A percentile compares a stretch with the other conserved stretches of the same genome.
Conservation (phyloP, 1,284 basidiomycete species). For the Microbotryum silenes-acaulis region DNA sequence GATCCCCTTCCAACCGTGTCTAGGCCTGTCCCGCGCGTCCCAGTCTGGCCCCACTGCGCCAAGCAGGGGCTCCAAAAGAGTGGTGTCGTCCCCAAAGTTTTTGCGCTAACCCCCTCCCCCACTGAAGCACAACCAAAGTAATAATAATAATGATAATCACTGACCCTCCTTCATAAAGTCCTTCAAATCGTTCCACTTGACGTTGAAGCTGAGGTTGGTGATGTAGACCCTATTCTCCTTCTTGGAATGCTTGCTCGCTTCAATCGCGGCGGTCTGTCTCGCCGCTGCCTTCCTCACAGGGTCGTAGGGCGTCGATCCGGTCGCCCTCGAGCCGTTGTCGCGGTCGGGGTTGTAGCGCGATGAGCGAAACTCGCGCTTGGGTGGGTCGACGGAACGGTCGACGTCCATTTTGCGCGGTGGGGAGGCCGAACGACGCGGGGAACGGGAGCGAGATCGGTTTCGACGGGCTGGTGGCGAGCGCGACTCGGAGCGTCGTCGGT, state of each 20-base stretch:
- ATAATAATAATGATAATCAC: conserved; percentile 45
- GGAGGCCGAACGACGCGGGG: conserved; percentile 15
- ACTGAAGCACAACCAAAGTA: conserved; percentile 45
- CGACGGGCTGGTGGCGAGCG: conserved; percentile 16
- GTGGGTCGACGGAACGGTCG: background rate
- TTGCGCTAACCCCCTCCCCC: conserved; percentile 43
- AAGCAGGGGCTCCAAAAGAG: too few species aligned
- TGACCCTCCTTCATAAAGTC: conserved; percentile 99
- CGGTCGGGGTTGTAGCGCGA: conserved; percentile 5
- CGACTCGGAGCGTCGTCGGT: conserved; percentile 9
- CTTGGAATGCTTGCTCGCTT: conserved; percentile 75
- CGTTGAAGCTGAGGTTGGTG: conserved; percentile 94
- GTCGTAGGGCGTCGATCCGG: conserved; percentile 11
- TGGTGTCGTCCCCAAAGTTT: conserved; percentile 9
- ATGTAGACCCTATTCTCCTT: conserved; percentile 97
- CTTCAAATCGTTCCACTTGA: conserved; percentile 94
- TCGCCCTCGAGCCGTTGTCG: conserved; percentile 4
- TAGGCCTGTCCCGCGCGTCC: too few species aligned
- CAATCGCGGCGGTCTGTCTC: conserved; percentile 35
- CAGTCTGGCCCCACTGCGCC: too few species aligned
- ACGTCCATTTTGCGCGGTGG: conserved; percentile 11
- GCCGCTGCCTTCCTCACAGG: conserved; percentile 24
- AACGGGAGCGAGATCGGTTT: conserved; percentile 18
- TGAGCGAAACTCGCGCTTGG: background rate
- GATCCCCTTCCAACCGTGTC: too few species aligned